Evolutionary conservation across 2,329 filamentous ascomycete species (phyloP).

Genomic region (Lecanosticta acicola): DNA sequence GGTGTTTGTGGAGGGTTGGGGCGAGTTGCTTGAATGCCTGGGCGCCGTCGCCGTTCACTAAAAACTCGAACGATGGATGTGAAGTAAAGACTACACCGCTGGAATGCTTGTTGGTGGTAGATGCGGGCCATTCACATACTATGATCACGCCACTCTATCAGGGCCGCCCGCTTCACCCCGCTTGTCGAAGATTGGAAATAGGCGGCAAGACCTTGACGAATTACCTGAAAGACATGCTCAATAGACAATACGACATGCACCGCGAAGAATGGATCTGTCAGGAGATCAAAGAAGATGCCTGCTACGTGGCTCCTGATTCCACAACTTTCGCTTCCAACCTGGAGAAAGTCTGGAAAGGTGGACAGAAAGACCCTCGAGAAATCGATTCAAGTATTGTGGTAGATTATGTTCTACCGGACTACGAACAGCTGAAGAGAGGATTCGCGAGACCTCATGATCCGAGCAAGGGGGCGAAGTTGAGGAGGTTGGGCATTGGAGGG

Average conservation of each 20-base stretch:
- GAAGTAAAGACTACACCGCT: too few species aligned
- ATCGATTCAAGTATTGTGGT: slow-evolving; percentile 59
- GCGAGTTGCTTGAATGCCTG: slow-evolving; percentile 26
- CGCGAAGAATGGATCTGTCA: slow-evolving; percentile 92
- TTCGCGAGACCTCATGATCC: slow-evolving; percentile 74
- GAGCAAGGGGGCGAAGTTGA: slow-evolving; percentile 50
- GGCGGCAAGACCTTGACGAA: slow-evolving; percentile 93
- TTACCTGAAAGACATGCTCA: slow-evolving; percentile 82
- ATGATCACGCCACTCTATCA: slow-evolving; percentile 81
- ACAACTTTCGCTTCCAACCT: slow-evolving; percentile 63
- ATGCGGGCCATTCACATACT: slow-evolving; percentile 89
- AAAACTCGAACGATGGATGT: not conserved
- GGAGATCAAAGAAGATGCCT: slow-evolving; percentile 87
- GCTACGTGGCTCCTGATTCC: slow-evolving; percentile 54
- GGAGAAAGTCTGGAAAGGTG: slow-evolving; percentile 77
- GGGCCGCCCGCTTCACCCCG: slow-evolving; percentile 72
- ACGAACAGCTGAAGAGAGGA: slow-evolving; percentile 58
- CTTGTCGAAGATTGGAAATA: slow-evolving; percentile 77
- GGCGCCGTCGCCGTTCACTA: slow-evolving; percentile 24
- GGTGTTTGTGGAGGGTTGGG: slow-evolving; percentile 65
- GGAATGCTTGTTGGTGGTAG: slow-evolving; percentile 70
- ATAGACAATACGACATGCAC: slow-evolving; percentile 90
- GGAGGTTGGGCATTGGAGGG: slow-evolving; percentile 44
- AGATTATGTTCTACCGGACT: slow-evolving; percentile 89
- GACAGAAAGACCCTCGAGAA: slow-evolving; percentile 52